phyloP scores from a whole-genome alignment of 2,329 filamentous ascomycete species.

The Diaporthe eres region DNA sequence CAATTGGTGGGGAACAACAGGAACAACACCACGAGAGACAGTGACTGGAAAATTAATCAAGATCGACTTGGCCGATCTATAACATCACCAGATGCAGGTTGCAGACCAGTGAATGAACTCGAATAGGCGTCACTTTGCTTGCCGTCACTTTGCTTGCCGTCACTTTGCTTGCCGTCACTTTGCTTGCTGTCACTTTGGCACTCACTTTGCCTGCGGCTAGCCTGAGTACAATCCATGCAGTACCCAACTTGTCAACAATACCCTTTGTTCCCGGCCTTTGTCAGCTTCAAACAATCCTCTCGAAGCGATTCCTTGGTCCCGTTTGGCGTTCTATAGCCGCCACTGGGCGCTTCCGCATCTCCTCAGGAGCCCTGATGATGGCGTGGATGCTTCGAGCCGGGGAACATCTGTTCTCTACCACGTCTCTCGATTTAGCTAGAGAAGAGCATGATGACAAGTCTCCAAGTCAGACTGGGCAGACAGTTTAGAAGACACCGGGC shows the following conservation, averaged over 20 bases:
- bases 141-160: no score
- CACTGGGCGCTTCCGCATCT: neutral
- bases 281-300: neutral
- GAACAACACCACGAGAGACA: neutral
- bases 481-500: neutral
- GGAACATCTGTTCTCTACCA: neutral
- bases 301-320: neutral
- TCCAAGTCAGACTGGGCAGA: neutral
- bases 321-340: no score
- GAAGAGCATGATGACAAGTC: neutral
- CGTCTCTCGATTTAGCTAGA: neutral
- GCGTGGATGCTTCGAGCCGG: neutral
- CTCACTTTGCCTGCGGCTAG: neutral
- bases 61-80: neutral
- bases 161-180: no score
- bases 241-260: neutral
- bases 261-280: neutral
- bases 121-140: neutral
- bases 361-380: neutral
- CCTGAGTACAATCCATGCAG: neutral
- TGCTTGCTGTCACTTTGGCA: no score
- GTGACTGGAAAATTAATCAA: neutral
- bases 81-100: neutral
- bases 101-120: neutral
- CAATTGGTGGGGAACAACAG: neutral